Percentiles rank a stretch among this genome's conserved stretches.
Evolutionary conservation across 73 alveolate species (phyloP).

Genomic region (Tetrahymena malaccensis): DNA sequence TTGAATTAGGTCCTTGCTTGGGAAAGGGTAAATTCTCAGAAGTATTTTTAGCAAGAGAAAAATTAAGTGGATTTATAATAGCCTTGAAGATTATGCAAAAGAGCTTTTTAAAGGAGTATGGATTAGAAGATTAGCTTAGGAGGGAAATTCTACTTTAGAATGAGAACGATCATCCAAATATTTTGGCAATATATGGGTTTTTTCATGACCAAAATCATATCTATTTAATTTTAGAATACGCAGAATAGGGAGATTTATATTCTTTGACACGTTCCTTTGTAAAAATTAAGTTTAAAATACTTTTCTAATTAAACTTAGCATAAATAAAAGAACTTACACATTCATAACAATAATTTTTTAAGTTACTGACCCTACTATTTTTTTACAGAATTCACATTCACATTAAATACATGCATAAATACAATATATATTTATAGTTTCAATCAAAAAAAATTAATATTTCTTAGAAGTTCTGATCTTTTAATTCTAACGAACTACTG

Average conservation of each 20-base stretch:
- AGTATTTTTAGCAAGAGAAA: conserved; percentile 61
- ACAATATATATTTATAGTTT: too few species aligned
- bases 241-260: conserved; percentile 81
- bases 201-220: conserved; percentile 83
- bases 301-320: not conserved
- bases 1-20: conserved; percentile 52
- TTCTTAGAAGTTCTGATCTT: too few species aligned
- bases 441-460: too few species aligned
- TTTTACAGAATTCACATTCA: not conserved
- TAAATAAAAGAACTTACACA: not conserved
- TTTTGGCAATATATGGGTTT: conserved; percentile 70
- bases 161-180: conserved; percentile 67
- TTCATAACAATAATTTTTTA: not conserved
- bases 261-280: not conserved
- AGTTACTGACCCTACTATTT: not conserved
- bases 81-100: conserved; percentile 71
- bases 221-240: conserved; percentile 82
- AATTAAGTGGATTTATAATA: conserved; percentile 64
- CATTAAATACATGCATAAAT: too few species aligned
- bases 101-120: conserved; percentile 52
- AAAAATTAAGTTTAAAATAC: not conserved
- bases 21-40: conserved; percentile 64
- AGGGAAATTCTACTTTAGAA: conserved; percentile 84
- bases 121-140: conserved; percentile 71
- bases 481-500: too few species aligned